Conservation (phyloP, 768 basidiomycete species). For the Lentinula lateritia region DNA sequence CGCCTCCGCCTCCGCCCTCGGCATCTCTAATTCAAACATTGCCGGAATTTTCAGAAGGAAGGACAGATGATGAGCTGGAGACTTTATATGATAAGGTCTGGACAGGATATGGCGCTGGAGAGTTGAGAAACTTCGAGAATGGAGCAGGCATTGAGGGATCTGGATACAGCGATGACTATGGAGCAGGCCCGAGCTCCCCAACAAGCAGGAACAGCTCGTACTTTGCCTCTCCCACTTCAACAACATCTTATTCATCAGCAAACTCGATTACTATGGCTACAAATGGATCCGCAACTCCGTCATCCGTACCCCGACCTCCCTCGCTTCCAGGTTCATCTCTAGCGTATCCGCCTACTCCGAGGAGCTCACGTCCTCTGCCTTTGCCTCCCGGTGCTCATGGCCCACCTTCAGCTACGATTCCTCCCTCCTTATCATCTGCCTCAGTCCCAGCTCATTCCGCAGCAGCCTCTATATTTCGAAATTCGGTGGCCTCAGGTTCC, state of each 20-base stretch:
- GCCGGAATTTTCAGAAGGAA: too few relatives aligned
- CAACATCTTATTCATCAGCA: too few relatives aligned
- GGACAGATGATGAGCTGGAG: conserved; percentile 60
- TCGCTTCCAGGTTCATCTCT: neutral
- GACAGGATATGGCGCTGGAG: conserved; percentile 54
- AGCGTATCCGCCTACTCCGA: neutral
- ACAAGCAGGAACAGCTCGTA: neutral
- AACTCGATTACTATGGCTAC: too few relatives aligned
- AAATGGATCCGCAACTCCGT: too few relatives aligned
- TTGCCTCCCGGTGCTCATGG: neutral
- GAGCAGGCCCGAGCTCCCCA: neutral
- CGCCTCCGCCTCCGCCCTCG: neutral
- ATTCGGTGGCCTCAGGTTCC: neutral
- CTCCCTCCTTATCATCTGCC: neutral
- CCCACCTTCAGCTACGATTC: neutral
- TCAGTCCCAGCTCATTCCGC: neutral
- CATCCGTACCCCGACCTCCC: too few relatives aligned
- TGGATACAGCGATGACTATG: neutral
- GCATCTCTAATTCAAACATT: neutral
- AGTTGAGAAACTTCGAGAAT: neutral
- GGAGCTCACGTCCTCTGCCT: neutral
- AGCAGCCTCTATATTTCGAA: neutral
- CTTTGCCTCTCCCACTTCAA: neutral
- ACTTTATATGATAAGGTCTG: conserved; percentile 73
- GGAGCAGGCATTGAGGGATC: neutral